Evolutionary conservation across 2,329 filamentous ascomycete genomes (phyloP).

Genomic region (Calonectria crousiana): DNA sequence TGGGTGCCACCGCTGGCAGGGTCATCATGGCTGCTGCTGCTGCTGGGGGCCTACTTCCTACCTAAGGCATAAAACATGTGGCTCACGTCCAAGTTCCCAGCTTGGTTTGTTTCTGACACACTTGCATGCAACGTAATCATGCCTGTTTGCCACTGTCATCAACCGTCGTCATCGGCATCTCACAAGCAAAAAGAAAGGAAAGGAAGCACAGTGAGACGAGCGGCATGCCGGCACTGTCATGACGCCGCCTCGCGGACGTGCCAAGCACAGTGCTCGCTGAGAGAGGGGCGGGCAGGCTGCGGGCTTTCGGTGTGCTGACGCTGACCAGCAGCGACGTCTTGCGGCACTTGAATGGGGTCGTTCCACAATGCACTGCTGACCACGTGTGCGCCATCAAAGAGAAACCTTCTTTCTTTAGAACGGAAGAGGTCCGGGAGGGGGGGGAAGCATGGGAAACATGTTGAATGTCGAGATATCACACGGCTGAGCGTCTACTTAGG

Average conservation of each 20-base stretch:
- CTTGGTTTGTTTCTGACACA: background rate
- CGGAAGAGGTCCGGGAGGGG: background rate
- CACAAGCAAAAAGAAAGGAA: background rate
- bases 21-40: background rate
- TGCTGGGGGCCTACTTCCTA: background rate
- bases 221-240: background rate
- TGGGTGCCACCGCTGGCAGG: background rate
- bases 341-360: slow-evolving; percentile 5
- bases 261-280: background rate
- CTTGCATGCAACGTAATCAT: background rate
- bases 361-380: slow-evolving; percentile 13
- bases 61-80: background rate
- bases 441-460: background rate
- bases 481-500: slow-evolving; percentile 1
- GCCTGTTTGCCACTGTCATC: background rate
- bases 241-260: background rate
- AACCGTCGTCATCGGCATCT: background rate
- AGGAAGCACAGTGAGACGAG: background rate
- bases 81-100: background rate
- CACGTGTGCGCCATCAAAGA: background rate
- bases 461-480: background rate
- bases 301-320: slow-evolving; percentile 11
- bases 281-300: background rate
- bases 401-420: slow-evolving; percentile 23
- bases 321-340: slow-evolving; percentile 2